These are phyloP conservation scores for Moniliophthora roreri DNA, from an alignment of 1,284 basidiomycete species.

Conservation along the genomic window DNA sequence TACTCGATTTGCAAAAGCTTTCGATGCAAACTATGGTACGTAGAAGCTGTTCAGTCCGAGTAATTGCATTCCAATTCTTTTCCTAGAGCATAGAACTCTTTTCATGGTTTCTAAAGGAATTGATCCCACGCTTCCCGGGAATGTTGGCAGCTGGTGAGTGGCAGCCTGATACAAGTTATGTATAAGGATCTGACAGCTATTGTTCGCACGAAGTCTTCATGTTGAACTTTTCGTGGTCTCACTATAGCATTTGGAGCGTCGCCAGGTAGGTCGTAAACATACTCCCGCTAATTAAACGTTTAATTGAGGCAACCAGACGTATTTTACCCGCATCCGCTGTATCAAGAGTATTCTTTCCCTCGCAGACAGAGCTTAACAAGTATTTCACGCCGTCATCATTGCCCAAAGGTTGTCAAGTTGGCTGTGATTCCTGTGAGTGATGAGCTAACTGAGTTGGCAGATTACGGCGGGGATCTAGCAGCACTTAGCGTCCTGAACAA, in stretches of 20 bases:
- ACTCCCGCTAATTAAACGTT: slow-evolving; percentile 15
- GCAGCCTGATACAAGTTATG: neutral
- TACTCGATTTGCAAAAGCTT: slow-evolving; percentile 66
- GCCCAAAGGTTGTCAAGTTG: slow-evolving; percentile 50
- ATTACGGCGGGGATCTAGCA: slow-evolving; percentile 60
- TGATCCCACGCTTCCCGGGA: slow-evolving; percentile 73
- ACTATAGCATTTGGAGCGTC: slow-evolving; percentile 76
- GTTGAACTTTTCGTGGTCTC: slow-evolving; percentile 82
- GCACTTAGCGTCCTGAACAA: slow-evolving; percentile 45
- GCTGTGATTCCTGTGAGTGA: slow-evolving; percentile 5
- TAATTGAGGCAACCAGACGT: slow-evolving; percentile 44
- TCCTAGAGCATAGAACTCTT: slow-evolving; percentile 59
- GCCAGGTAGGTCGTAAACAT: slow-evolving; percentile 52
- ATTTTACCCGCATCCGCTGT: slow-evolving; percentile 70
- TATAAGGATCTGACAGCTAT: neutral
- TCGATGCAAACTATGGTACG: slow-evolving; percentile 63
- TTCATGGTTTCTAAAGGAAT: slow-evolving; percentile 62
- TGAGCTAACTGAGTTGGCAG: slow-evolving; percentile 32
- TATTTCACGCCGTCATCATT: slow-evolving; percentile 57
- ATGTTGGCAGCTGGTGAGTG: slow-evolving; percentile 70
- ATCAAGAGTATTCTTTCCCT: slow-evolving; percentile 74
- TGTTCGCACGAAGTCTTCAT: slow-evolving; percentile 55
- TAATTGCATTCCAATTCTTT: slow-evolving; percentile 11
- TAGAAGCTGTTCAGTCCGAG: slow-evolving; percentile 12
- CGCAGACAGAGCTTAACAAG: slow-evolving; percentile 53